These are phyloP conservation scores for Cordyceps fumosorosea DNA, from an alignment of 2,329 filamentous ascomycete genomes.

Conservation along the genomic window DNA sequence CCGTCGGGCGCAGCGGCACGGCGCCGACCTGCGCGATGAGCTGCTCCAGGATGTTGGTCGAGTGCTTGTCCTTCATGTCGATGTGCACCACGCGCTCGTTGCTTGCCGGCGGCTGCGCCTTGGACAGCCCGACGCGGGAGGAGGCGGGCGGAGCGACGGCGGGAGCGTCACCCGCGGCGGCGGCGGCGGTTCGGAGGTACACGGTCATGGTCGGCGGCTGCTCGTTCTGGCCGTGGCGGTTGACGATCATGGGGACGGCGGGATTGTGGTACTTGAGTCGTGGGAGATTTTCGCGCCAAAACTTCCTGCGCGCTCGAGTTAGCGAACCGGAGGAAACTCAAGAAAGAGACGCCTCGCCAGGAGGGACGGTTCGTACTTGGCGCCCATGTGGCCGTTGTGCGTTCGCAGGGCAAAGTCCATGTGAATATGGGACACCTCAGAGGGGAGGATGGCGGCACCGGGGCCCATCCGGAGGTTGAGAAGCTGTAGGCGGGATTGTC, in stretches of 20 bases:
- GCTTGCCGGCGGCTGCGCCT: slow-evolving; percentile 40
- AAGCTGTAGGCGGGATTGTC: slow-evolving; percentile 45
- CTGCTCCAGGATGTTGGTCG: slow-evolving; percentile 55
- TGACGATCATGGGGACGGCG: slow-evolving; percentile 71
- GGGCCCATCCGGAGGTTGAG: slow-evolving; percentile 71
- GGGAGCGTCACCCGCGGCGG: slow-evolving; percentile 22
- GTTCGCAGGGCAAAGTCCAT: slow-evolving; percentile 61
- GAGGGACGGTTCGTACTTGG: slow-evolving; percentile 48
- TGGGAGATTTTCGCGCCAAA: slow-evolving; percentile 78
- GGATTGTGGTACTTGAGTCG: slow-evolving; percentile 95
- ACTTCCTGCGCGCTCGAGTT: slow-evolving; percentile 56
- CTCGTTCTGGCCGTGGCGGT: slow-evolving; percentile 54
- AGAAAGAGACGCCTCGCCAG: slow-evolving; percentile 4
- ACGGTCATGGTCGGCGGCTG: slow-evolving; percentile 57
- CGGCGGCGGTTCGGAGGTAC: slow-evolving; percentile 48
- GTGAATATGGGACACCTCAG: slow-evolving; percentile 67
- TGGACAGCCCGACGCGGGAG: slow-evolving; percentile 40
- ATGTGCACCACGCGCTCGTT: slow-evolving; percentile 47
- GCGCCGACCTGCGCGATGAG: slow-evolving; percentile 60
- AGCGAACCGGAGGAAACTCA: background rate
- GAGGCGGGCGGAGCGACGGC: slow-evolving; percentile 37
- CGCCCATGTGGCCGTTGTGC: slow-evolving; percentile 63
- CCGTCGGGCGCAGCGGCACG: slow-evolving; percentile 46
- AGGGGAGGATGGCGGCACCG: slow-evolving; percentile 74
- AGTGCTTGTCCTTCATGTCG: slow-evolving; percentile 57